Base-by-base conservation (phyloP, 345 rosid species). In the Barbarea vulgaris region DNA sequence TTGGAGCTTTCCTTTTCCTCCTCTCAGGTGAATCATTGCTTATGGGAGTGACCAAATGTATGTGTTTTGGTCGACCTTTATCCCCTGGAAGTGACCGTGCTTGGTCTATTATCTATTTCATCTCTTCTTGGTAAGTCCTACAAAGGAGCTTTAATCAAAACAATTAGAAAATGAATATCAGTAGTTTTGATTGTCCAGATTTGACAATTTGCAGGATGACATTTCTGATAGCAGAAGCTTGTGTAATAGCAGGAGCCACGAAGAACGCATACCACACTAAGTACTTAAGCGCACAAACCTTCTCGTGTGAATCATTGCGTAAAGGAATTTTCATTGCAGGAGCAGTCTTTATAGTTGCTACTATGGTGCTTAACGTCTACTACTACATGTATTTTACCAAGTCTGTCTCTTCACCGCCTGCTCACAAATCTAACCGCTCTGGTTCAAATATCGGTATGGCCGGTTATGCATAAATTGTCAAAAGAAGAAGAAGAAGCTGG, bases 241-340 rank as follows among this genome's bases (percentile, higher is more conserved):
- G 99, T 70, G 81, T 92, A 64, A 78, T 95, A 52, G 99, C 97
- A 0, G 98, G 99, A 72, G 99, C 99, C 1, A 81, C 86, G 1
- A 85, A 85, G 80, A 95, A 95, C 71, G 99, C 99, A 18, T 92
- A 92, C 70, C 98, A 92, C 86, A 95, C 99, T 53, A 90, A 89
- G 87, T 95, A 90, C 72, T 83, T 93, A 15, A 86, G 81, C 19
- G 91, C 94, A 2, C 90, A 90, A 75, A 87, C 90, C 58, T 80
- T 95, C 75, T 85, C 99, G 1, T 95, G 99, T 24, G 93, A 86
- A 25, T 64, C 98, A 33, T 77, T 95, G 77, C 80, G 98, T 58
- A 92, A 90, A 83, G 98, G 98, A 12, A 87, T 95, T 53, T 95
- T 95, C 71, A 81, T 92, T 51, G 90, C 99, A 3, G 99, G 93